Conservation (phyloP, 1,284 basidiomycete genomes). For the Omphalotus olearius region DNA sequence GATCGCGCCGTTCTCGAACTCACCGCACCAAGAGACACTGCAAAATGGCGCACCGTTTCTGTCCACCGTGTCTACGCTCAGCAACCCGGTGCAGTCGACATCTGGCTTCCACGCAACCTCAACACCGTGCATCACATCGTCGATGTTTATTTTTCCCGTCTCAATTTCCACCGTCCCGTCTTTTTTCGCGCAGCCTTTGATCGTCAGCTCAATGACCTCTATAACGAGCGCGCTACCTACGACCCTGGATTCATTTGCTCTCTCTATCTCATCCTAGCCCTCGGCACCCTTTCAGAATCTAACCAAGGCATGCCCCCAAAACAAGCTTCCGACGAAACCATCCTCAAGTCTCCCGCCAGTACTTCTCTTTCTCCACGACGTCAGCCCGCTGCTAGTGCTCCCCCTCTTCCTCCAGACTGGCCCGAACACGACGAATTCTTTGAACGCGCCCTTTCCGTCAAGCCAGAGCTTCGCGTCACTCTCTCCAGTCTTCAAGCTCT, state of each 20-base stretch:
- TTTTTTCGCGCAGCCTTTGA: conserved; percentile 65
- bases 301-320: conserved; percentile 30
- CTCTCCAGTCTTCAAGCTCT: conserved; percentile 76
- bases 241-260: conserved; percentile 77
- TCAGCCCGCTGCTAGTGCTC: not conserved
- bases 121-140: conserved; percentile 57
- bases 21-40: conserved; percentile 54
- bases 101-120: conserved; percentile 75
- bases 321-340: too few species aligned
- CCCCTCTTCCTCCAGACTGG: conserved; percentile 59
- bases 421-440: conserved; percentile 80
- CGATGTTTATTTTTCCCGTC: conserved; percentile 66
- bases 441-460: conserved; percentile 67
- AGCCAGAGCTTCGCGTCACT: conserved; percentile 75
- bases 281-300: conserved; percentile 77
- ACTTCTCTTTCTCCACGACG: too few species aligned
- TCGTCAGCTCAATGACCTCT: conserved; percentile 56
- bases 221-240: conserved; percentile 47
- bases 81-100: conserved; percentile 35
- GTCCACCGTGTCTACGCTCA: conserved; percentile 39
- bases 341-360: too few species aligned
- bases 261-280: conserved; percentile 69
- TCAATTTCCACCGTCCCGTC: conserved; percentile 75
- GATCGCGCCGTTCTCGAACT: conserved; percentile 52
- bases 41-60: conserved; percentile 54